phyloP scores from a whole-genome alignment of 2,329 filamentous ascomycete species.

The Neonectria faginata region DNA sequence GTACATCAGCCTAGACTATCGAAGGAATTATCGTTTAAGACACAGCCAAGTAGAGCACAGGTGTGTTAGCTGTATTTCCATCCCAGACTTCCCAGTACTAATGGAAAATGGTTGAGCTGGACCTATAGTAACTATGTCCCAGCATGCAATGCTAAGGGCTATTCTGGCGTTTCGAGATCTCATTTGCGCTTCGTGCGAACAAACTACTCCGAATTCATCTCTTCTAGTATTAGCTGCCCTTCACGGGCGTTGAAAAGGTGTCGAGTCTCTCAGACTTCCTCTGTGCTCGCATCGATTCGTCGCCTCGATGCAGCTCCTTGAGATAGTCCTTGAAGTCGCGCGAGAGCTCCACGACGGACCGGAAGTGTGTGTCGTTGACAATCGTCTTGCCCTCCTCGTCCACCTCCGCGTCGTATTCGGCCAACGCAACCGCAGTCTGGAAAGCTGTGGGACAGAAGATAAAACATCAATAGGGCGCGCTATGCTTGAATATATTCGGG shows the following conservation, averaged over 20 bases:
- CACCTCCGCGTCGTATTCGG: constrained; percentile 40
- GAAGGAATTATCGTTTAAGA: not conserved
- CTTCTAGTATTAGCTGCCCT: not conserved
- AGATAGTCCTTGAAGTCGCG: constrained; percentile 46
- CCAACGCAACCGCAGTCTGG: constrained; percentile 49
- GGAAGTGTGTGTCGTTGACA: constrained; percentile 44
- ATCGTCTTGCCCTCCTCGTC: constrained; percentile 43
- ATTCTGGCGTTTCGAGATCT: too few species aligned
- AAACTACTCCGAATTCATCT: too few species aligned
- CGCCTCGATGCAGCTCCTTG: constrained; percentile 17
- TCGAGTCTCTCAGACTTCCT: not conserved
- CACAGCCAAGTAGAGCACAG: not conserved
- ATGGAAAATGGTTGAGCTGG: not conserved
- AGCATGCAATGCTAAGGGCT: too few species aligned
- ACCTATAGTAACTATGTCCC: not conserved
- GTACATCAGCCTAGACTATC: not conserved
- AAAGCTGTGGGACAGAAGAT: constrained; percentile 34
- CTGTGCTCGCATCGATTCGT: constrained; percentile 24
- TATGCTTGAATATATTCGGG: too few species aligned
- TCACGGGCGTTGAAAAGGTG: not conserved
- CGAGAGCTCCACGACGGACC: constrained; percentile 45
- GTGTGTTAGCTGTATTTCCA: not conserved
- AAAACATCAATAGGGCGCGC: too few species aligned
- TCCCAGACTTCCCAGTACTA: too few species aligned
- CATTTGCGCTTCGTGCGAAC: too few species aligned